Percentiles rank a stretch among this genome's conserved stretches.
Evolutionary conservation across 495 filamentous ascomycete species (phyloP).

Genomic region (Penicillium malachiteum): DNA sequence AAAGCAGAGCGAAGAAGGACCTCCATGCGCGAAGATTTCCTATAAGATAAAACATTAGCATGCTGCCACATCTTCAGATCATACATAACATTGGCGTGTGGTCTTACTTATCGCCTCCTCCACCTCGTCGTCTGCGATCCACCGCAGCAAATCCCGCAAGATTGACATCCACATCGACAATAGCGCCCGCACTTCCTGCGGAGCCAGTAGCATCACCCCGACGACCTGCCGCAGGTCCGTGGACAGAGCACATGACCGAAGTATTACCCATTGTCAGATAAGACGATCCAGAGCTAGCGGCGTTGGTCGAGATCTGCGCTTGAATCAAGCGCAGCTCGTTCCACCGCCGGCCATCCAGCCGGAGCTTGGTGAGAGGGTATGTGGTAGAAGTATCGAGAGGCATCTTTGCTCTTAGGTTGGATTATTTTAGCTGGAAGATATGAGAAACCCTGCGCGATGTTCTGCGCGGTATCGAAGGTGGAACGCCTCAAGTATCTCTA

Average conservation of each 20-base stretch:
- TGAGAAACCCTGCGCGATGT: not conserved
- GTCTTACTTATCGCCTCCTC: slow-evolving; percentile 71
- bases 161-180: slow-evolving; percentile 77
- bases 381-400: slow-evolving; percentile 83
- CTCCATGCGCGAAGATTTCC: slow-evolving; percentile 78
- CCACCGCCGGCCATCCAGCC: slow-evolving; percentile 94
- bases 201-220: slow-evolving; percentile 46
- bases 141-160: slow-evolving; percentile 85
- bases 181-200: slow-evolving; percentile 52
- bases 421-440: not conserved
- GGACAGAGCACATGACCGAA: slow-evolving; percentile 88
- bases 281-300: slow-evolving; percentile 82
- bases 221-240: slow-evolving; percentile 72
- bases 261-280: slow-evolving; percentile 97
- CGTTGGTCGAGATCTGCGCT: slow-evolving; percentile 87
- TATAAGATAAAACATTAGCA: slow-evolving; percentile 32
- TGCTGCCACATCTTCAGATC: not conserved
- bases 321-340: slow-evolving; percentile 91
- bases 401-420: slow-evolving; percentile 49
- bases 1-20: slow-evolving; percentile 73
- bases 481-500: too few relatives aligned
- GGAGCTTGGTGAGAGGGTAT: slow-evolving; percentile 81
- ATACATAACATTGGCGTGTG: too few relatives aligned
- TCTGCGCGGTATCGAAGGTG: too few relatives aligned
- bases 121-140: slow-evolving; percentile 72